Evolutionary conservation across 2,329 filamentous ascomycete genomes (phyloP).

Genomic region (Fusarium lateritium): DNA sequence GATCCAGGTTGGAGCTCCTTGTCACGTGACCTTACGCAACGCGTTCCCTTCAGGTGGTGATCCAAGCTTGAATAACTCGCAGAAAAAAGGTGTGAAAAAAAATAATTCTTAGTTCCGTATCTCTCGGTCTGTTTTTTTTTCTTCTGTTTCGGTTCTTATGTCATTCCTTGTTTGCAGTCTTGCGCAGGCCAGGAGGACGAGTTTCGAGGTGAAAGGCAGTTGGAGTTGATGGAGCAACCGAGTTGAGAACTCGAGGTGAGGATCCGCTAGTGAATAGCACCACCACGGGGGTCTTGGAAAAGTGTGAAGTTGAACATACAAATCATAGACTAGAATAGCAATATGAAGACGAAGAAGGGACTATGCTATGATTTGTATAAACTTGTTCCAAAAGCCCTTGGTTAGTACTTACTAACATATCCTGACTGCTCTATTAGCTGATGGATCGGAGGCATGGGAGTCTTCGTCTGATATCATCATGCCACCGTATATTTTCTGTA

Average conservation of each 20-base stretch:
- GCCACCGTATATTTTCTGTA: too few relatives aligned
- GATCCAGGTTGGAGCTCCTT: conserved; percentile 46
- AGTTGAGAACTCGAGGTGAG: not conserved
- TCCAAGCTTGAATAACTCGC: conserved; percentile 33
- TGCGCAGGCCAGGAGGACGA: not conserved
- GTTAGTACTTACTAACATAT: too few relatives aligned
- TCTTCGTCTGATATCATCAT: too few relatives aligned
- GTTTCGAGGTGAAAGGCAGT: conserved; percentile 1
- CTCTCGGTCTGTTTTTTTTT: not conserved
- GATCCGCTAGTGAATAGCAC: not conserved
- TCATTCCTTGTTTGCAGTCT: not conserved
- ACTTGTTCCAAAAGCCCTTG: too few relatives aligned
- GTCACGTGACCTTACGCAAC: conserved; percentile 55
- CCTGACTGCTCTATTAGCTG: too few relatives aligned
- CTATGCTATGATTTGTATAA: too few relatives aligned
- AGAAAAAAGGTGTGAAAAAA: not conserved
- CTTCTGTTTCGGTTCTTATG: rapidly evolving
- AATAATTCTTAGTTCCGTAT: too few relatives aligned
- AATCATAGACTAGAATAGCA: not conserved
- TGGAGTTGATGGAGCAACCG: conserved; percentile 44
- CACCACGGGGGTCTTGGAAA: not conserved
- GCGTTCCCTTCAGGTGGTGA: conserved; percentile 42
- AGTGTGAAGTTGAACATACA: too few relatives aligned
- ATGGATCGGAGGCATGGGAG: too few relatives aligned
- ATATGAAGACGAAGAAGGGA: not conserved